Percentiles rank a stretch among this genome's conserved stretches.
phyloP scores from a whole-genome alignment of 106 monocot species.

The Acorus calamus region DNA sequence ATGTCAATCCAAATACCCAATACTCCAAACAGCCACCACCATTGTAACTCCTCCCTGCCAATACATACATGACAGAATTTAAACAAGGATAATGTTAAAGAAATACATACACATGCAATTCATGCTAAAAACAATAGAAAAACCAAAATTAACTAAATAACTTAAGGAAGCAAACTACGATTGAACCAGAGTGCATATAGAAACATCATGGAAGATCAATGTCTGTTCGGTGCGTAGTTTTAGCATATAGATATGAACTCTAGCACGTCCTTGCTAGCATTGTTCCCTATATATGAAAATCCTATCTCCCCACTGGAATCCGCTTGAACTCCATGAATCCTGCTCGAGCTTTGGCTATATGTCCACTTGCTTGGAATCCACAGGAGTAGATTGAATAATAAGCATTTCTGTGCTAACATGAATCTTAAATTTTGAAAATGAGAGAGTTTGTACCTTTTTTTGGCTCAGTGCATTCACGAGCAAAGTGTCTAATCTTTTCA shows the following conservation, averaged over 20 bases:
- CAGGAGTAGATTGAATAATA: neutral
- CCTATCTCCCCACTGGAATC: neutral
- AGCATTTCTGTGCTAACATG: neutral
- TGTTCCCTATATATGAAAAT: too few species aligned
- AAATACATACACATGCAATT: neutral
- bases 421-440: too few species aligned
- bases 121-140: neutral
- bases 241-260: neutral
- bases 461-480: too few species aligned
- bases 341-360: neutral
- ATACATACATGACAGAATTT: neutral
- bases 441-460: too few species aligned
- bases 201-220: neutral
- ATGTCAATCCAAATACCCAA: too few species aligned
- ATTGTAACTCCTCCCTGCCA: neutral
- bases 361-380: neutral
- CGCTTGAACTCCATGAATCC: neutral
- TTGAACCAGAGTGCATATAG: neutral
- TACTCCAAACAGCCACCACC: too few species aligned
- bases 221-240: neutral
- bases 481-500: too few species aligned
- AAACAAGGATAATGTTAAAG: too few species aligned
- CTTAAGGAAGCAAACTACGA: neutral
- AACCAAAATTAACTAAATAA: too few species aligned
- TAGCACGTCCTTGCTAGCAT: neutral